Evolutionary conservation across 2,329 filamentous ascomycete genomes (phyloP).

Genomic region (Pseudogymnoascus sp.): DNA sequence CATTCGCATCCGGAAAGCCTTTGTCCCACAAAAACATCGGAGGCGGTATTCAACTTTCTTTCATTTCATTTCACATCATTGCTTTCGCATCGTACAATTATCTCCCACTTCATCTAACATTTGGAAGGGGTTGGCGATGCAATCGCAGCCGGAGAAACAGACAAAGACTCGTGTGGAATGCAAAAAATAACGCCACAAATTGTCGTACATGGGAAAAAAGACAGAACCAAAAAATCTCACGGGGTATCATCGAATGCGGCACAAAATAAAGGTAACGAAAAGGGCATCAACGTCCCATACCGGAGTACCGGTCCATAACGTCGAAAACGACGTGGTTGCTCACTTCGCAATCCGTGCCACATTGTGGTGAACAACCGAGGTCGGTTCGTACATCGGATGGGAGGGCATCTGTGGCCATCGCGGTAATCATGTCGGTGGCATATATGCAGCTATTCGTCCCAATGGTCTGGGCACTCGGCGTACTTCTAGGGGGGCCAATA

Average conservation of each 20-base stretch:
- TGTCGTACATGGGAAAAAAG: background rate
- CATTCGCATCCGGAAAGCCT: background rate
- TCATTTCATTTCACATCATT: background rate
- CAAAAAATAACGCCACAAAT: background rate
- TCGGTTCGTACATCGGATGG: constrained; percentile 32
- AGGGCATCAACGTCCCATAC: constrained; percentile 7
- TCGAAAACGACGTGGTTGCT: constrained; percentile 36
- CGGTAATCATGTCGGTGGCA: constrained; percentile 39
- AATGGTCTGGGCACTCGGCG: background rate
- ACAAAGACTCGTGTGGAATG: constrained; percentile 7
- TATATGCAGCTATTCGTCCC: constrained; percentile 28
- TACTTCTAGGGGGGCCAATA: background rate
- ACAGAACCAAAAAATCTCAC: background rate
- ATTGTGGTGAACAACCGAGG: constrained; percentile 31
- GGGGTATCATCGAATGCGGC: constrained; percentile 3
- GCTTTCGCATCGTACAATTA: background rate
- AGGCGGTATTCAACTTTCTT: background rate
- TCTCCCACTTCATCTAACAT: background rate
- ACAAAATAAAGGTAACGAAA: constrained; percentile 2
- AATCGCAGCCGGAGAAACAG: background rate
- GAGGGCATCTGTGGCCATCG: constrained; percentile 34
- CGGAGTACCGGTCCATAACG: constrained; percentile 38
- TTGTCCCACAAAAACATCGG: background rate
- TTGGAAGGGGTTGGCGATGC: background rate
- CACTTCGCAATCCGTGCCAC: constrained; percentile 34